Conservation (phyloP, 2,329 filamentous ascomycete species). For the Chrysoporthe puriensis region DNA sequence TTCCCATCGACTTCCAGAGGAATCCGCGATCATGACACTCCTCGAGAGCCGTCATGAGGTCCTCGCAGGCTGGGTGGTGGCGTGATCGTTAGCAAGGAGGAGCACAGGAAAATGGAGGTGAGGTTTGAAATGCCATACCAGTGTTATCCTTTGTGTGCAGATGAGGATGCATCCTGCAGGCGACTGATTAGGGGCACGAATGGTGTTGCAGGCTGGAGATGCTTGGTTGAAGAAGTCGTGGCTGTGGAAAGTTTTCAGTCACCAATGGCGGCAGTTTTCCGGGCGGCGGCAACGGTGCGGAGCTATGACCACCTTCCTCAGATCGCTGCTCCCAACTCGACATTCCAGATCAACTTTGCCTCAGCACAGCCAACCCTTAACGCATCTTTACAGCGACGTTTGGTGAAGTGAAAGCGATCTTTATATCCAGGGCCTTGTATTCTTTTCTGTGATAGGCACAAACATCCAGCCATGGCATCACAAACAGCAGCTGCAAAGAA, state of each 20-base stretch:
- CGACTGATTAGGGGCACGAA: background rate
- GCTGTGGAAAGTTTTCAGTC: background rate
- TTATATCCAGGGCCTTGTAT: too few relatives aligned
- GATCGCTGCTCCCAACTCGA: slow-evolving; percentile 1
- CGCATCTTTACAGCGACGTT: background rate
- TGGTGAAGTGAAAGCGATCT: background rate
- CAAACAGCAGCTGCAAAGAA: slow-evolving; percentile 65
- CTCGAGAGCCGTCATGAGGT: slow-evolving; percentile 90
- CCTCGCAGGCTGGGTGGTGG: slow-evolving; percentile 75
- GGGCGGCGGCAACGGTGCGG: background rate
- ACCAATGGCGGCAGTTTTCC: slow-evolving; percentile 15
- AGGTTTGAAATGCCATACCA: slow-evolving; percentile 57
- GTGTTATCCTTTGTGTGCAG: slow-evolving; percentile 90
- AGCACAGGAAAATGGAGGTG: background rate
- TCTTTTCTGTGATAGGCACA: slow-evolving; percentile 8
- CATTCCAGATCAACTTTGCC: background rate
- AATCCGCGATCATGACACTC: slow-evolving; percentile 95
- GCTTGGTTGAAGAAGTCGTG: background rate
- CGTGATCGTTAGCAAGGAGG: slow-evolving; percentile 12
- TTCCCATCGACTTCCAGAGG: slow-evolving; percentile 85
- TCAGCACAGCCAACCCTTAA: slow-evolving; percentile 1
- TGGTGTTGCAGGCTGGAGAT: background rate
- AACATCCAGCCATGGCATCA: slow-evolving; percentile 47
- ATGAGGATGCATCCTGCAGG: slow-evolving; percentile 90
- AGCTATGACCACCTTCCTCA: slow-evolving; percentile 26